Evolutionary conservation across 2,329 filamentous ascomycete genomes (phyloP), one percentile per base, ranked within the genome.

Genomic region (Dothistroma septosporum): DNA sequence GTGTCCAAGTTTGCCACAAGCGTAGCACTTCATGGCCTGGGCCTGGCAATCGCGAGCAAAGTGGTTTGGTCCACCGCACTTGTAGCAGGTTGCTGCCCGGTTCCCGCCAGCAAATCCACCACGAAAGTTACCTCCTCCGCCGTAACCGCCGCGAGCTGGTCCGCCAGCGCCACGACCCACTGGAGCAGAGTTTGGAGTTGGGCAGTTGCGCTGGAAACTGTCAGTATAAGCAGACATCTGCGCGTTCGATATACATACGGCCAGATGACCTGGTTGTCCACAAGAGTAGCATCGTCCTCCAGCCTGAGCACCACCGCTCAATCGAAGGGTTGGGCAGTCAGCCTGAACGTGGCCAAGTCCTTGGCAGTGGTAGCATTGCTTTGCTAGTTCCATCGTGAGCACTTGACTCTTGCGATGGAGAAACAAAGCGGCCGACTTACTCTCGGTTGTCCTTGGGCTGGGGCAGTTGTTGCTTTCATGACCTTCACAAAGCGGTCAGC

Each of bases 301-400:
- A 63, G 88, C 87, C 33, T 59, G 62, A 65, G 87, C 85, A 70
- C 88, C 89, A 62, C 84, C 92, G 77, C 87, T 96, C 76, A 99
- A 79, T 70, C 94, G 91, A 67, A 99, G 86, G 64, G 94, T 97
- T 72, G 94, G 94, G 85, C 94, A 99, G 78, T 99, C 94, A 70
- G 94, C 94, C 83, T 99, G 94, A 72, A 99, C 94, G 76, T 99
- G 94, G 69, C 94, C 94, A 64, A 97, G 86, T 61, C 94, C 94
- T 83, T 97, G 94, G 84, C 94, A 99, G 82, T 97, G 94, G 78
- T 99, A 99, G 86, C 94, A 99, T 84, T 99, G 94, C 87, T 99
- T 99, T 57, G 92, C 92, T 87, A 72, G 55, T 59, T 63, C 55
- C 53, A 62, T 61, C 57, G 63, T 73, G 53, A 73, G 68, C 61